phyloP scores from a whole-genome alignment of 1,139 yeast genomes.

The Meyerozyma guilliermondii region DNA sequence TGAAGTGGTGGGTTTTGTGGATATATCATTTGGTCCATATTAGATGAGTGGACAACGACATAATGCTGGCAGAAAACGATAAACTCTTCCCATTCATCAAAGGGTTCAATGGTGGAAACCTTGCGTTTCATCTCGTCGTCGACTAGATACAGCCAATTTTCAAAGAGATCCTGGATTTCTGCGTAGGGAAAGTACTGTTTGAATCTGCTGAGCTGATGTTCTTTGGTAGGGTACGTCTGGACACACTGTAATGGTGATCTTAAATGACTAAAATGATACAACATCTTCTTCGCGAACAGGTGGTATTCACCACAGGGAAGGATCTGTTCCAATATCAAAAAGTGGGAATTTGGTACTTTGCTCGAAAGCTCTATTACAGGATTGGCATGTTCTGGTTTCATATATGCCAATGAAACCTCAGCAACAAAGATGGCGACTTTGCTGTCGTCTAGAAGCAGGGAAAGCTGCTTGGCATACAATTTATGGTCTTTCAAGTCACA shows the following conservation, averaged over 20 bases:
- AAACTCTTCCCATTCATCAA: constrained; percentile 86
- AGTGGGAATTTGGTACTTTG: constrained; percentile 48
- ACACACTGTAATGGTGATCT: constrained; percentile 72
- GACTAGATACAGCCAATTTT: constrained; percentile 51
- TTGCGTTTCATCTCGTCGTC: constrained; percentile 31
- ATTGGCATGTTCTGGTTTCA: constrained; percentile 68
- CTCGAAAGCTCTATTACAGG: constrained; percentile 51
- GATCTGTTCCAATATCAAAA: constrained; percentile 66
- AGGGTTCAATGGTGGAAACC: constrained; percentile 55
- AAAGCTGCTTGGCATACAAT: constrained; percentile 35
- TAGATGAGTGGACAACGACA: constrained; percentile 61
- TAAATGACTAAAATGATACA: constrained; percentile 62
- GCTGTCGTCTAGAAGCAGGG: constrained; percentile 17
- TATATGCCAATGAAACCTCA: constrained; percentile 79
- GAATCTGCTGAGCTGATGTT: constrained; percentile 50
- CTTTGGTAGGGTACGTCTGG: constrained; percentile 47
- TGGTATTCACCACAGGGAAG: constrained; percentile 59
- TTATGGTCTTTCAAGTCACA: constrained; percentile 59
- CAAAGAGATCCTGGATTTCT: constrained; percentile 51
- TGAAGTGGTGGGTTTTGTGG: neutral
- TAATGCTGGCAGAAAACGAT: constrained; percentile 75
- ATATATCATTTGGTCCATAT: constrained; percentile 12
- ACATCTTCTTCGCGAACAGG: constrained; percentile 73
- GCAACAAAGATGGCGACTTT: constrained; percentile 62
- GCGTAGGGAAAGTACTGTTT: constrained; percentile 36